A percentile compares a stretch with the other conserved stretches of the same genome.
phyloP scores from a whole-genome alignment of 176 grass and related monocot genomes.

The Otatea glauca region DNA sequence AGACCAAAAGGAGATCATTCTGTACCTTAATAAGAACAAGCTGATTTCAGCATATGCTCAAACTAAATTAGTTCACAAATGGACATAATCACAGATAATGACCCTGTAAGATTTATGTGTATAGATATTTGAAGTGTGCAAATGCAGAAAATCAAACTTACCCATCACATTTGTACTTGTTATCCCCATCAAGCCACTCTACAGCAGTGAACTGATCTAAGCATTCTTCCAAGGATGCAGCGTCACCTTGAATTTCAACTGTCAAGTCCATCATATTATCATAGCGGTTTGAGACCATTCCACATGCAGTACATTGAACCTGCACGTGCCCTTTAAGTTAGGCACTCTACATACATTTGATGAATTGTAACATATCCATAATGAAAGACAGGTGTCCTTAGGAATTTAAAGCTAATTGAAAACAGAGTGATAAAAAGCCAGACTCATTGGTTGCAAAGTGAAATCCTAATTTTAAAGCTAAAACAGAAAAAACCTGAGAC shows the following conservation, averaged over 20 bases:
- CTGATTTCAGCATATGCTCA: slow-evolving; percentile 14
- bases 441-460: slow-evolving; percentile 6
- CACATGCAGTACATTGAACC: slow-evolving; percentile 84
- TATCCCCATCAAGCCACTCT: slow-evolving; percentile 99
- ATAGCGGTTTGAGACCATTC: slow-evolving; percentile 92
- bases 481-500: slow-evolving; percentile 71
- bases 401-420: slow-evolving; percentile 17
- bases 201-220: slow-evolving; percentile 92
- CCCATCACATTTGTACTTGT: slow-evolving; percentile 98
- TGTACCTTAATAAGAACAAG: slow-evolving; percentile 24
- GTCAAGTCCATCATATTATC: slow-evolving; percentile 99
- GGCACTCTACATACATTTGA: slow-evolving; percentile 13
- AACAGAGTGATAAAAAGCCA: not conserved
- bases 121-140: slow-evolving; percentile 20
- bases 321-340: slow-evolving; percentile 49
- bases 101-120: not conserved
- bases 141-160: slow-evolving; percentile 54
- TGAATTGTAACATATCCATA: slow-evolving; percentile 33
- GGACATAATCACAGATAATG: not conserved
- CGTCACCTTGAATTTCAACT: slow-evolving; percentile 99
- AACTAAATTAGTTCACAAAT: slow-evolving; percentile 18
- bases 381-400: slow-evolving; percentile 2
- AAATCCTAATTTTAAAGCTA: not conserved
- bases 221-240: slow-evolving; percentile 87
- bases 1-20: not conserved